These are phyloP conservation scores for Cyclotella kingstonii DNA, from an alignment of 108 stramenopile species.

Conservation along the genomic window DNA sequence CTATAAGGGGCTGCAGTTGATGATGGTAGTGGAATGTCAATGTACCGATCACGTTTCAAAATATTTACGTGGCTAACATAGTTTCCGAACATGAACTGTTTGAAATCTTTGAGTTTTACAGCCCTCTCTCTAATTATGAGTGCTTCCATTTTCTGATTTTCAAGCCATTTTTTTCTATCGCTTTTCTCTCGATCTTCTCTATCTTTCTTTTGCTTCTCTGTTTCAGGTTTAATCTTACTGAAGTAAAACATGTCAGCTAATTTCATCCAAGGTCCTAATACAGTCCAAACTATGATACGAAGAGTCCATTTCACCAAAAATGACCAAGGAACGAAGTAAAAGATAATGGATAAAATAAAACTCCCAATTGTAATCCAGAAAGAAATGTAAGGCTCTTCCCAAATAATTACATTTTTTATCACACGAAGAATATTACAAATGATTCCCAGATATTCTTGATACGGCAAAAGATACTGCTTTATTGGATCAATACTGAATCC, in stretches of 20 bases:
- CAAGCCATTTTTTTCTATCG: conserved; percentile 24
- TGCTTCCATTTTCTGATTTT: conserved; percentile 33
- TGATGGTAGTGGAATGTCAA: conserved; percentile 61
- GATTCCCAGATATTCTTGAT: conserved; percentile 56
- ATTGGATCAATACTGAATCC: conserved; percentile 49
- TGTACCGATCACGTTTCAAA: conserved; percentile 62
- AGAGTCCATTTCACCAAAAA: conserved; percentile 60
- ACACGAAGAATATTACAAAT: conserved; percentile 51
- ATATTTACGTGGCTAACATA: conserved; percentile 61
- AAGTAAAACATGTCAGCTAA: conserved; percentile 60
- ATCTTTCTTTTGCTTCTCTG: conserved; percentile 46
- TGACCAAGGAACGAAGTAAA: conserved; percentile 68
- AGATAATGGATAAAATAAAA: conserved; percentile 50
- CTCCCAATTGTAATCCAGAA: conserved; percentile 64
- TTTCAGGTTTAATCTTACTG: conserved; percentile 39
- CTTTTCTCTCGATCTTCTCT: conserved; percentile 13
- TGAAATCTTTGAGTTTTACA: conserved; percentile 69
- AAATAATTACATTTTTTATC: conserved; percentile 60
- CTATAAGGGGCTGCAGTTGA: conserved; percentile 63
- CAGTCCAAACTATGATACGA: conserved; percentile 56
- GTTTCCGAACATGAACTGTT: conserved; percentile 73
- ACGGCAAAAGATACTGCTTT: conserved; percentile 51
- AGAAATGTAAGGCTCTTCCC: conserved; percentile 75
- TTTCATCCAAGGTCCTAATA: conserved; percentile 88
- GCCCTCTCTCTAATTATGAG: conserved; percentile 55